Evolutionary conservation across 1,284 basidiomycete genomes (phyloP).

Genomic region (Phellinidium pouzarii): DNA sequence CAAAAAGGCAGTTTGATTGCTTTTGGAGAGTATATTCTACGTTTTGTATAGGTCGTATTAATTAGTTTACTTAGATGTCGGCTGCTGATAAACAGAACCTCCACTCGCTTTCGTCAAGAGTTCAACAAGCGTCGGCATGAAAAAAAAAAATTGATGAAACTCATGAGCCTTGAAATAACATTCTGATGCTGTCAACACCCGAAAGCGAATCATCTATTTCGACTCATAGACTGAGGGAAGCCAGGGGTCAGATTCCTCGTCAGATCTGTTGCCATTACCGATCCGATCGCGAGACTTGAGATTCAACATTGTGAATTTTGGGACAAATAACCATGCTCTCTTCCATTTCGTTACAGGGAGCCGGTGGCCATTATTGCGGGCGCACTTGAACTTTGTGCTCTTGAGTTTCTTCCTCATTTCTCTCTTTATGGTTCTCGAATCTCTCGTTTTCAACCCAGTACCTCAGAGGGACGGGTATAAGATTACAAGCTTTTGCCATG

Average conservation of each 20-base stretch:
- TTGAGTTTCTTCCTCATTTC: slow-evolving; percentile 3
- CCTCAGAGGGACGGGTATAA: slow-evolving; percentile 14
- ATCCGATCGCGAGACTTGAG: slow-evolving; percentile 1
- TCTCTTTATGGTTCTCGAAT: slow-evolving; percentile 9
- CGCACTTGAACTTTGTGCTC: slow-evolving; percentile 13
- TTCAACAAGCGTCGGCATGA: slow-evolving; percentile 3
- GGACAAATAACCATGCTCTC: slow-evolving; percentile 8
- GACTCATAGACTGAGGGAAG: background rate
- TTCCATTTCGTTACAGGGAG: slow-evolving; percentile 17
- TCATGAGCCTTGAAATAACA: slow-evolving; percentile 7
- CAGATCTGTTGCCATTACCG: slow-evolving; percentile 5
- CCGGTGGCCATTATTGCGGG: slow-evolving; percentile 10
- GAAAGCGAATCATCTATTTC: background rate
- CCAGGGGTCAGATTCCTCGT: background rate
- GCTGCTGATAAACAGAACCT: slow-evolving; percentile 4
- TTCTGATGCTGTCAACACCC: slow-evolving; percentile 2
- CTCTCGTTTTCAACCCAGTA: slow-evolving; percentile 5
- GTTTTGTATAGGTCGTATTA: slow-evolving; percentile 14
- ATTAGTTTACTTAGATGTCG: slow-evolving; percentile 17
- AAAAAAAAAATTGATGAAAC: slow-evolving; percentile 8
- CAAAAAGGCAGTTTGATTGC: slow-evolving; percentile 66
- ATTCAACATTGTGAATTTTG: slow-evolving; percentile 1
- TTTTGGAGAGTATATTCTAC: slow-evolving; percentile 11
- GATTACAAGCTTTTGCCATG: slow-evolving; percentile 18
- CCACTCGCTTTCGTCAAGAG: background rate